Evolutionary conservation across 176 grass and related monocot species (phyloP).

Genomic region (Chrysopogon serrulatus): DNA sequence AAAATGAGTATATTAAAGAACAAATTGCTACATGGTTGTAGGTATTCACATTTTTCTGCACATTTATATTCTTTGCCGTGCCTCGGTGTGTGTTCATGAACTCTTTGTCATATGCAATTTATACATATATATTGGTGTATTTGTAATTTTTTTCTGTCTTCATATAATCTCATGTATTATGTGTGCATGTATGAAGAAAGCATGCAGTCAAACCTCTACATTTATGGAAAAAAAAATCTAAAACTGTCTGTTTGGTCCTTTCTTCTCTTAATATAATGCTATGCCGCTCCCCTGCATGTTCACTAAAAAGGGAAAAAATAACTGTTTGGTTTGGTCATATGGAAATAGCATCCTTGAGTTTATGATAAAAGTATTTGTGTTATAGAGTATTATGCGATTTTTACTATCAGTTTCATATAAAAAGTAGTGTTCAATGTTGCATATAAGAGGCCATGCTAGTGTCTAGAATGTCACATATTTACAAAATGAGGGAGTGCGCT

Average conservation of each 20-base stretch:
- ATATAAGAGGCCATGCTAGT: neutral
- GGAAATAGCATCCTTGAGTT: neutral
- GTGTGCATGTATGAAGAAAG: neutral
- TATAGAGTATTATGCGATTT: neutral
- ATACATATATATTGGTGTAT: neutral
- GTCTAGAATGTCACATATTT: neutral
- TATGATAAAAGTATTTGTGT: neutral
- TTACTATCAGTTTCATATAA: neutral
- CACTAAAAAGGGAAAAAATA: neutral
- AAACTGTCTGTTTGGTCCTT: neutral
- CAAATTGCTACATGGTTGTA: neutral
- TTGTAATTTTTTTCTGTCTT: slow-evolving; percentile 19
- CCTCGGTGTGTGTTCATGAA: neutral
- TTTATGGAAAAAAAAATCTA: neutral
- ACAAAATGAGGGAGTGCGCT: neutral
- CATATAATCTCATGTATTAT: neutral
- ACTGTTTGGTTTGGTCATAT: neutral
- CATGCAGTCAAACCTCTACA: neutral
- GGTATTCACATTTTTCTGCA: neutral
- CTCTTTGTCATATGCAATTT: neutral
- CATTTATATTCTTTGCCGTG: neutral
- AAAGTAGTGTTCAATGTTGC: neutral
- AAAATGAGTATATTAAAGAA: neutral
- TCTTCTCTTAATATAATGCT: neutral
- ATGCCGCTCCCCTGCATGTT: too few relatives aligned